Percentiles rank a stretch among this genome's conserved stretches.
Evolutionary conservation across 352 stramenopile species (phyloP).

Genomic region (Phytophthora gonapodyides): DNA sequence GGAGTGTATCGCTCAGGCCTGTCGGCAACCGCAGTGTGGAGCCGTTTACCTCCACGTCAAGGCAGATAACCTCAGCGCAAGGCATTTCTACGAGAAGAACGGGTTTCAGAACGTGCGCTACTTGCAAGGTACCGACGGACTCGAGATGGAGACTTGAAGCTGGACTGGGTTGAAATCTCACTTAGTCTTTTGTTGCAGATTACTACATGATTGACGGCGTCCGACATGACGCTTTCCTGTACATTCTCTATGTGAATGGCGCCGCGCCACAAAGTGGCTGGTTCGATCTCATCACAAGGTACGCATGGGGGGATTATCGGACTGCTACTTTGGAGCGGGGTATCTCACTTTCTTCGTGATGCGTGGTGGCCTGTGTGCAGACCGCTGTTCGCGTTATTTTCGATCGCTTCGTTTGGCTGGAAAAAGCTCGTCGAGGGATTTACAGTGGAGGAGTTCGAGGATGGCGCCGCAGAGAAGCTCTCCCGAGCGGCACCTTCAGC

Average conservation of each 20-base stretch:
- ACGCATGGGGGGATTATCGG: slow-evolving; percentile 1
- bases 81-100: slow-evolving; percentile 97
- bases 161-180: not conserved
- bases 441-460: slow-evolving; percentile 41
- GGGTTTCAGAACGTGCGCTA: slow-evolving; percentile 93
- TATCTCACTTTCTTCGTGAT: slow-evolving; percentile 14
- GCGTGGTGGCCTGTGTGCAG: slow-evolving; percentile 26
- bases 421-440: slow-evolving; percentile 65
- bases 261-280: slow-evolving; percentile 60
- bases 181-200: slow-evolving; percentile 45
- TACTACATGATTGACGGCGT: slow-evolving; percentile 89
- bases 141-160: not conserved
- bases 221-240: slow-evolving; percentile 83
- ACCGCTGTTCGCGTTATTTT: slow-evolving; percentile 64
- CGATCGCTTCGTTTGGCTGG: slow-evolving; percentile 67
- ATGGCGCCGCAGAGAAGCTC: slow-evolving; percentile 29
- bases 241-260: slow-evolving; percentile 87
- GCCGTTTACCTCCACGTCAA: slow-evolving; percentile 98
- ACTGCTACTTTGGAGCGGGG: not conserved
- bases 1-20: slow-evolving; percentile 88
- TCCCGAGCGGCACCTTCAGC: slow-evolving; percentile 6
- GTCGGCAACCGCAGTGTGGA: slow-evolving; percentile 77
- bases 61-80: slow-evolving; percentile 92
- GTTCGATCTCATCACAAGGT: slow-evolving; percentile 72
- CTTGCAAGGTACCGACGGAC: slow-evolving; percentile 75